phyloP scores from a whole-genome alignment of 148 eudicot genomes.

The Camellia granthamiana region DNA sequence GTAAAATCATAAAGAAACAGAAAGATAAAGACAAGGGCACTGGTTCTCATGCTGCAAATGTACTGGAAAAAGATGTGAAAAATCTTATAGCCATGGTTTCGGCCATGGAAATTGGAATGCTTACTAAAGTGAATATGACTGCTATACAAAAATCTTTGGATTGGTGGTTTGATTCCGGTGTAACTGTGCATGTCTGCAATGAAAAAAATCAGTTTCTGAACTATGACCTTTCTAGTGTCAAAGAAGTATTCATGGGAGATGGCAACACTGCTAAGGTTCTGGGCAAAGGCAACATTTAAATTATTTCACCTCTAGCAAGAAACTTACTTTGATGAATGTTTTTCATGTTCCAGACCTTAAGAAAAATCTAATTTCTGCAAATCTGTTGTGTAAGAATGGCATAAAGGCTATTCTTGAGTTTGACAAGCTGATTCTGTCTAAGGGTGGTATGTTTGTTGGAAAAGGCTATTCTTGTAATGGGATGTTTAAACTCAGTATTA shows the following conservation, averaged over 20 bases:
- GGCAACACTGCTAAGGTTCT: not conserved
- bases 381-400: not conserved
- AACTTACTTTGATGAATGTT: not conserved
- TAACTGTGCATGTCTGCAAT: not conserved
- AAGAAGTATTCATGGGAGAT: constrained; percentile 5
- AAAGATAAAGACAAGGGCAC: too few species aligned
- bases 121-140: not conserved
- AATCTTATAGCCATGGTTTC: not conserved
- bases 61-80: too few species aligned
- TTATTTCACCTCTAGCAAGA: constrained; percentile 11
- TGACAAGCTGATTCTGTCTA: not conserved
- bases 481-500: too few species aligned
- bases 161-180: not conserved
- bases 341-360: constrained; percentile 3
- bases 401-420: not conserved
- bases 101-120: not conserved
- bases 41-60: too few species aligned
- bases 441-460: not conserved
- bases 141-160: too few species aligned
- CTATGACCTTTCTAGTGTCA: not conserved
- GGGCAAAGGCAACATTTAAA: not conserved
- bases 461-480: too few species aligned
- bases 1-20: too few species aligned
- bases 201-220: not conserved
- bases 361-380: constrained; percentile 9